Evolutionary conservation across 1,139 yeast genomes (phyloP), one percentile per base, ranked within the genome.

Genomic region (Lodderomyces parapsilosis): DNA sequence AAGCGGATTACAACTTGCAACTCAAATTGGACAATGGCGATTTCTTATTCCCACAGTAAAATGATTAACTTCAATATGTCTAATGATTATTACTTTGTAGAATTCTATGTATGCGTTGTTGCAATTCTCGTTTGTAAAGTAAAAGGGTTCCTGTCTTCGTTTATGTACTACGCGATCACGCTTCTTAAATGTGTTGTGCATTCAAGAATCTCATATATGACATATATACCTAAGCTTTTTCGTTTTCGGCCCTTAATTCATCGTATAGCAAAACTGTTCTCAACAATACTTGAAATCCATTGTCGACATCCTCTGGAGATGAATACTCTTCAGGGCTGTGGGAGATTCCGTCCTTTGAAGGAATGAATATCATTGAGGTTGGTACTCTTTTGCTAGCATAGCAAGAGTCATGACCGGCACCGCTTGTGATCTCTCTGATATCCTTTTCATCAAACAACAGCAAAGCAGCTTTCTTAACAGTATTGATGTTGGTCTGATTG

Each of bases 331-430:
- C 76, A 7, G 85, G 86, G 57, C 80, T 81, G 60, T 84, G 90
- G 22, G 83, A 76, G 34, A 84, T 68, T n/a, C 90, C 90, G 55
- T 80, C 83, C 53, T 66, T 76, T 24, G 86, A 78, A 6, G 91
- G 90, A 53, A 83, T 80, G 59, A 84, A 84, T 23, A 84, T 78
- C 90, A 84, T 84, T 1, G 87, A 78, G 0, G 90, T 83, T 20
- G 91, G 90, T 30, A 79, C 74, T 38, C 73, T 68, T 7, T 63
- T 53, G 25, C 78, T 70, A 4, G 85, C 78, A 27, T 78, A 71
- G 52, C 88, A 81, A 3, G 86, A 78, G 56, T 84, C 91, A 55
- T 84, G 90, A 15, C 87, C 89, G 3, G 89, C 88, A 28, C 90
- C 90, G 52, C 85, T 78, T 38, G 76, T 73, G 41, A 84, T 78